These are phyloP conservation scores for Thraustochytrium sp. DNA, from an alignment of 352 stramenopile genomes.

Conservation along the genomic window DNA sequence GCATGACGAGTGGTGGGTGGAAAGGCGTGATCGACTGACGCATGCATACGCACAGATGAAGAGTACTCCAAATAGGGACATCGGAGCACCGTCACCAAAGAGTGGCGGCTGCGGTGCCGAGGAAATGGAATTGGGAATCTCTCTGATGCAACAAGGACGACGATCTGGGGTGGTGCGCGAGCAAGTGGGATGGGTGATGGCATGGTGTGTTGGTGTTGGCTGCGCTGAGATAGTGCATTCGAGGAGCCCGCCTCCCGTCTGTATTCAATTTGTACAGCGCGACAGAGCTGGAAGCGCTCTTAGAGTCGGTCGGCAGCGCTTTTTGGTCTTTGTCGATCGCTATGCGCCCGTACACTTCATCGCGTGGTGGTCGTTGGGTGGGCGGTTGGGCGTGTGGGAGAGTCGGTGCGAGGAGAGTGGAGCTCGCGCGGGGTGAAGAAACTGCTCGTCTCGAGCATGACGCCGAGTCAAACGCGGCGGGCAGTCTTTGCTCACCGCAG, in stretches of 20 bases:
- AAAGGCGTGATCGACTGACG: not conserved
- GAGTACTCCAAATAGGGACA: slow-evolving; percentile 36
- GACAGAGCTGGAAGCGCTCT: not conserved
- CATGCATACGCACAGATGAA: not conserved
- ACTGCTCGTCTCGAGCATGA: slow-evolving; percentile 10
- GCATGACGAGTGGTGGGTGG: not conserved
- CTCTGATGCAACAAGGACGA: slow-evolving; percentile 11
- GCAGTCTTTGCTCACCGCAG: slow-evolving; percentile 1
- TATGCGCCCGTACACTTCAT: slow-evolving; percentile 4
- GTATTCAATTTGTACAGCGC: slow-evolving; percentile 23
- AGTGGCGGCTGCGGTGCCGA: not conserved
- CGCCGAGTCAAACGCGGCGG: not conserved
- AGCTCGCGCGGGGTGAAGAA: not conserved
- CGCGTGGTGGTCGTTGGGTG: not conserved
- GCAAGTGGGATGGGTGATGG: not conserved
- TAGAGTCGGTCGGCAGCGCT: slow-evolving; percentile 22
- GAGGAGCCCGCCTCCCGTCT: not conserved
- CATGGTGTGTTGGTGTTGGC: too few relatives aligned
- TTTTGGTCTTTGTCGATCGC: slow-evolving; percentile 13
- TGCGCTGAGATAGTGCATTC: slow-evolving; percentile 17
- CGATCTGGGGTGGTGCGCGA: too few relatives aligned
- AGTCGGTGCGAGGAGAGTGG: too few relatives aligned
- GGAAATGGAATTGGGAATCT: slow-evolving; percentile 20
- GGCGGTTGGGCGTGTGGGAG: not conserved
- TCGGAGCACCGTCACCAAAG: not conserved